Evolutionary conservation across 2,329 filamentous ascomycete species (phyloP), one percentile per base, ranked within the genome.

Genomic region (Lachnellula willkommii): DNA sequence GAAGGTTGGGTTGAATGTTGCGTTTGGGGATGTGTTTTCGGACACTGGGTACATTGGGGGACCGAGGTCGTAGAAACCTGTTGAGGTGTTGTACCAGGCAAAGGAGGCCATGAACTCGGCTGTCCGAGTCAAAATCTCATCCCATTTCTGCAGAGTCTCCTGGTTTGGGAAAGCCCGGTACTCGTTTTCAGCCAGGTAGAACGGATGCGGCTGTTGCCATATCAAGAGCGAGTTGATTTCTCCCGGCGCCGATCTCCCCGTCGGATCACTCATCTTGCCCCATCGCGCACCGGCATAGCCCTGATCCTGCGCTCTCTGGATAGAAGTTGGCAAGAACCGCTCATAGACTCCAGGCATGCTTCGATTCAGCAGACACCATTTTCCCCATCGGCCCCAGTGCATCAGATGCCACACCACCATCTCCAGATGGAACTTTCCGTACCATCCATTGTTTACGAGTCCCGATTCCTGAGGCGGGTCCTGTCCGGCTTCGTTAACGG

Each of bases 141-240:
- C 77, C 82, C 82, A 85, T 36, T 75, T 75, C 42, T 65, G 50
- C 5, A 85, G 65, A 0, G 76, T 80, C 4, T 70, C 65, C 2
- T 68, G 52, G 7, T 69, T 72, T 0, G 77, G 74, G 52, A 71
- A 75, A 0, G 72, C 72, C 22, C 77, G 72, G 62, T 78, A 83
- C 26, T 52, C 49, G 24, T 49, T 17, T 45, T 83, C 80, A 0
- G 81, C 82, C 62, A 84, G 81, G 63, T 80, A 81, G 73, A 84
- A 79, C 0, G 78, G 74, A 64, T 85, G 82, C 7, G 80, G 81
- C 62, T 84, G 82, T 61, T 85, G 82, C 82, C 82, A 85, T 55
- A 84, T 79, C 3, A 85, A 70, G 1, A 85, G 70, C 9, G 76
- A 77, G 65, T 85, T 85, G 65, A 84, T 84, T 59, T 81, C 78